Evolutionary conservation across 495 filamentous ascomycete genomes (phyloP).

Genomic region (Paragyromitra xinjiangensis): DNA sequence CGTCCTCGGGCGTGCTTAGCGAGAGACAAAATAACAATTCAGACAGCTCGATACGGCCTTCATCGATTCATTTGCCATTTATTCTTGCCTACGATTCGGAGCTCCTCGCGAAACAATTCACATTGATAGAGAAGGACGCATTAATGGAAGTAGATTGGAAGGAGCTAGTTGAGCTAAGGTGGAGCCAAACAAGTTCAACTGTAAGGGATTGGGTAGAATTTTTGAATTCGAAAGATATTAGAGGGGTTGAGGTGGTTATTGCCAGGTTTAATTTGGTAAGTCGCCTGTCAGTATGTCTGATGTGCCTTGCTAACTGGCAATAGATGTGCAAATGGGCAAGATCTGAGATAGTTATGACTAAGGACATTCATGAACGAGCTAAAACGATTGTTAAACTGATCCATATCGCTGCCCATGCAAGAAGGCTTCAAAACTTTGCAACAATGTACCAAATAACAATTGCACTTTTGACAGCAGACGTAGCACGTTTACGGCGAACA

Average conservation of each 20-base stretch:
- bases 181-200: slow-evolving; percentile 73
- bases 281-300: not conserved
- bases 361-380: slow-evolving; percentile 80
- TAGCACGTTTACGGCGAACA: slow-evolving; percentile 76
- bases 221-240: slow-evolving; percentile 78
- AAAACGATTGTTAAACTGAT: slow-evolving; percentile 88
- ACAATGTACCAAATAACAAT: slow-evolving; percentile 96
- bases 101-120: slow-evolving; percentile 90
- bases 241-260: slow-evolving; percentile 93
- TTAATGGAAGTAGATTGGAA: slow-evolving; percentile 97
- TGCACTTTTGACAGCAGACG: slow-evolving; percentile 84
- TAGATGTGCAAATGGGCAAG: slow-evolving; percentile 93
- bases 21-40: slow-evolving; percentile 17
- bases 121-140: slow-evolving; percentile 94
- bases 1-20: not conserved
- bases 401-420: slow-evolving; percentile 85
- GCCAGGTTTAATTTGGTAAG: slow-evolving; percentile 85
- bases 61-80: slow-evolving; percentile 82
- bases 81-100: slow-evolving; percentile 90
- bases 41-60: slow-evolving; percentile 39
- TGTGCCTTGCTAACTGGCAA: slow-evolving; percentile 19
- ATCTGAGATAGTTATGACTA: slow-evolving; percentile 88
- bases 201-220: slow-evolving; percentile 91
- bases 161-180: slow-evolving; percentile 92
- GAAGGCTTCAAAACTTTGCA: slow-evolving; percentile 90